These are phyloP conservation scores for Penicillium lagena DNA, from an alignment of 495 filamentous ascomycete genomes.

Conservation along the genomic window DNA sequence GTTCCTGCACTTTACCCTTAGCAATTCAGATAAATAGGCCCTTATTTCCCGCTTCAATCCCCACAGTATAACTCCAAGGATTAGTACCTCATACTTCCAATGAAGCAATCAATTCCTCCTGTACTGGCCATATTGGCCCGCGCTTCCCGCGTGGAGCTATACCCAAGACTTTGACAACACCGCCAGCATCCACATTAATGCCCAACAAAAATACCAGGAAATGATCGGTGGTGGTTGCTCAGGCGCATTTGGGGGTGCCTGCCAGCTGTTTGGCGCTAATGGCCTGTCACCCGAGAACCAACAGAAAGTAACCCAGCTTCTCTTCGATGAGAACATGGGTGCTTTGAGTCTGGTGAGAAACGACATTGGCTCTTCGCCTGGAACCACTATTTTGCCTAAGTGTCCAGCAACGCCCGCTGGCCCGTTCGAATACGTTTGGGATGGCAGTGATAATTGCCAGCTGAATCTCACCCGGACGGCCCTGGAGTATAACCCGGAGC, in stretches of 20 bases:
- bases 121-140: too few species aligned
- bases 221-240: not conserved
- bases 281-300: not conserved
- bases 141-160: too few species aligned
- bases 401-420: conserved; percentile 25
- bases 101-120: too few species aligned
- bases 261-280: not conserved
- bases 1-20: too few species aligned
- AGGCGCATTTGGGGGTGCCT: conserved; percentile 1
- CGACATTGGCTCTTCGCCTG: conserved; percentile 40
- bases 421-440: conserved; percentile 25
- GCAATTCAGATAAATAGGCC: too few species aligned
- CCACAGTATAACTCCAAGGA: too few species aligned
- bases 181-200: too few species aligned
- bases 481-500: not conserved
- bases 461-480: not conserved
- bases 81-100: too few species aligned
- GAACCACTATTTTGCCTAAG: conserved; percentile 26
- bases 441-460: conserved; percentile 35
- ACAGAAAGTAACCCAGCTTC: not conserved
- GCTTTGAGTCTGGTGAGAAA: conserved; percentile 48
- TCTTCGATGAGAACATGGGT: not conserved
- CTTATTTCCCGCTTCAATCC: too few species aligned
- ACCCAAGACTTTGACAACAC: too few species aligned
- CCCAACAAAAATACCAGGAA: not conserved